Conservation (phyloP, 2,329 filamentous ascomycete species). For the Penicillium oxalicum region DNA sequence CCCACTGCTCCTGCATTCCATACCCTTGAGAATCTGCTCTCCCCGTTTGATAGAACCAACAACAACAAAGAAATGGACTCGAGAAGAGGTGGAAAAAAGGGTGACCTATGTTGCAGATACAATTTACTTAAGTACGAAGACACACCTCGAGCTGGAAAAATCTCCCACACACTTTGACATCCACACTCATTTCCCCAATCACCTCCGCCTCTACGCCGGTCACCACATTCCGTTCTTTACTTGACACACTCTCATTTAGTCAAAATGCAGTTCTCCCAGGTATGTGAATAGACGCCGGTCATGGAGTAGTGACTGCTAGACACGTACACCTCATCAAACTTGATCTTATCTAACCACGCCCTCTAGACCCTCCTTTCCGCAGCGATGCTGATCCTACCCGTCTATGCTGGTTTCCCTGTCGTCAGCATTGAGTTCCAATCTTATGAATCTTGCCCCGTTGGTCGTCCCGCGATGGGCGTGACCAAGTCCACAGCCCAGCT, state of each 20-base stretch:
- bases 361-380: constrained; percentile 17
- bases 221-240: no score
- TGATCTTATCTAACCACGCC: neutral
- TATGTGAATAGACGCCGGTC: neutral
- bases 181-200: no score
- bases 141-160: neutral
- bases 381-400: constrained; percentile 15
- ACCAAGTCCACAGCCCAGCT: constrained; percentile 11
- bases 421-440: constrained; percentile 18
- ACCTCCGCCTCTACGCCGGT: no score
- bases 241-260: neutral
- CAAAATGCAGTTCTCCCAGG: constrained; percentile 21
- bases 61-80: constrained; percentile 5
- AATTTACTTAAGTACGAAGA: neutral
- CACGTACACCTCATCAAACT: no score
- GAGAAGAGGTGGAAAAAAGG: no score
- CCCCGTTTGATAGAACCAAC: neutral
- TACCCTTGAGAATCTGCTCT: neutral
- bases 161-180: no score
- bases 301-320: neutral
- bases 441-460: constrained; percentile 18
- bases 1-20: constrained; percentile 11
- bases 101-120: no score
- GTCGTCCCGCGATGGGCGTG: constrained; percentile 10
- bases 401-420: constrained; percentile 15